These are phyloP conservation scores for Arctium lappa DNA, from an alignment of 129 eudicot genomes.

Conservation along the genomic window DNA sequence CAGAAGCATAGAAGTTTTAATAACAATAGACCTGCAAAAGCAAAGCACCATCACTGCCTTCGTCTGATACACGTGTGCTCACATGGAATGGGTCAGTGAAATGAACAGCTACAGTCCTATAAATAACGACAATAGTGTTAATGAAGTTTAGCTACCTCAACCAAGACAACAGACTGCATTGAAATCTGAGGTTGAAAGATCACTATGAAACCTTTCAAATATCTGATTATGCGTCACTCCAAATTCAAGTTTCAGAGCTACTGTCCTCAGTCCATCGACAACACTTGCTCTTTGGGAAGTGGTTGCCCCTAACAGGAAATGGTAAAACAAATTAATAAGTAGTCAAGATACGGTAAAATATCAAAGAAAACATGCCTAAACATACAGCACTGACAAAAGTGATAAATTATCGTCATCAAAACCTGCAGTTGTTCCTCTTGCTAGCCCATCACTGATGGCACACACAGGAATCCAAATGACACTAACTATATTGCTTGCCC, in stretches of 20 bases:
- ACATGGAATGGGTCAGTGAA: conserved; percentile 89
- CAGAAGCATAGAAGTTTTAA: background rate
- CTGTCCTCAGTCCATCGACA: conserved; percentile 77
- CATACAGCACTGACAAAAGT: background rate
- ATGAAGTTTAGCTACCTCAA: conserved; percentile 3
- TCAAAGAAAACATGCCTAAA: background rate
- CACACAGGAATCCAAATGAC: conserved; percentile 79
- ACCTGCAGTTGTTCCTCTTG: conserved; percentile 80
- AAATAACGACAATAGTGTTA: conserved; percentile 10
- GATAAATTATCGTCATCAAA: background rate
- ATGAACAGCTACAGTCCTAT: conserved; percentile 86
- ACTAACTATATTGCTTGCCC: conserved; percentile 73
- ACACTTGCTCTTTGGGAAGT: conserved; percentile 54
- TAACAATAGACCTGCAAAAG: conserved; percentile 71
- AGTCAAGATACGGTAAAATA: background rate
- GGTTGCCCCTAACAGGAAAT: conserved; percentile 36
- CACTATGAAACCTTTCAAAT: conserved; percentile 53
- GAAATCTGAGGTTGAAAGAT: background rate
- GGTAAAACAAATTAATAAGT: background rate
- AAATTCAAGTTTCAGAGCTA: conserved; percentile 87
- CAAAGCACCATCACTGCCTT: conserved; percentile 78
- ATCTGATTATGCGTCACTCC: conserved; percentile 90
- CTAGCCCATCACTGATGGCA: conserved; percentile 63
- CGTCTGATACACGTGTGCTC: conserved; percentile 75
- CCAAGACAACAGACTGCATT: background rate